Evolutionary conservation across 2,329 filamentous ascomycete species (phyloP).

Genomic region (Pseudopyricularia cyperi): DNA sequence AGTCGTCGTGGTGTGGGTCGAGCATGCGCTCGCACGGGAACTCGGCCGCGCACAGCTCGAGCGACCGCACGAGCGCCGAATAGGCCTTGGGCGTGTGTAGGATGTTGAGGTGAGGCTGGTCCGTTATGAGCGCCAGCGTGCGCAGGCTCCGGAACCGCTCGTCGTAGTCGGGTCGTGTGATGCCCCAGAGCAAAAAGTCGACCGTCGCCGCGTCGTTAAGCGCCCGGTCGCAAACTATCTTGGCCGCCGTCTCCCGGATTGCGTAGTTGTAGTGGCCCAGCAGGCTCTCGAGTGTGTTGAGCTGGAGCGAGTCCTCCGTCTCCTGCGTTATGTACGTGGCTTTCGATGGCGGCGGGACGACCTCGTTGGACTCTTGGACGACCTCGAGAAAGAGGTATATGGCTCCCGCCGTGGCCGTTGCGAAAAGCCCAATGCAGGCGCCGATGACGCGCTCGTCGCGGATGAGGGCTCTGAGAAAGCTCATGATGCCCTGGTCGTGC

Average conservation of each 20-base stretch:
- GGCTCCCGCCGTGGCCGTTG: conserved; percentile 42
- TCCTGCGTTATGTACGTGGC: conserved; percentile 64
- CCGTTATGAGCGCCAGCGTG: conserved; percentile 41
- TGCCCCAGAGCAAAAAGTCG: conserved; percentile 39
- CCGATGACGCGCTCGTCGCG: conserved; percentile 42
- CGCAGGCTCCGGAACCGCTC: conserved; percentile 43
- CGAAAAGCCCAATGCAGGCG: conserved; percentile 40
- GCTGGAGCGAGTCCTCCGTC: conserved; percentile 57
- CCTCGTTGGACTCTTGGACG: conserved; percentile 51
- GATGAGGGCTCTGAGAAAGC: conserved; percentile 19
- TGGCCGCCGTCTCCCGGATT: conserved; percentile 55
- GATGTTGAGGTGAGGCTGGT: conserved; percentile 31
- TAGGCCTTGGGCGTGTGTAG: conserved; percentile 39
- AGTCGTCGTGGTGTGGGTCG: conserved; percentile 48
- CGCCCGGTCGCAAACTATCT: conserved; percentile 41
- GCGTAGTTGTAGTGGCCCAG: conserved; percentile 59
- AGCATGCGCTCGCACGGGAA: conserved; percentile 35
- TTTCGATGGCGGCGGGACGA: conserved; percentile 51
- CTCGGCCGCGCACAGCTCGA: conserved; percentile 42
- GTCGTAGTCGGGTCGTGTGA: conserved; percentile 45
- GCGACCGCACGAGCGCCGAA: conserved; percentile 43
- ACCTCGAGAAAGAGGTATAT: conserved; percentile 45
- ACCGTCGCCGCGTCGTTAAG: conserved; percentile 44
- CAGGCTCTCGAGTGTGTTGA: conserved; percentile 54
- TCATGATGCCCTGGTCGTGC: conserved; percentile 20